A percentile compares a stretch with the other conserved stretches of the same genome.
Conservation (phyloP, 2,329 filamentous ascomycete genomes). For the Pestalotiopsis sp. region DNA sequence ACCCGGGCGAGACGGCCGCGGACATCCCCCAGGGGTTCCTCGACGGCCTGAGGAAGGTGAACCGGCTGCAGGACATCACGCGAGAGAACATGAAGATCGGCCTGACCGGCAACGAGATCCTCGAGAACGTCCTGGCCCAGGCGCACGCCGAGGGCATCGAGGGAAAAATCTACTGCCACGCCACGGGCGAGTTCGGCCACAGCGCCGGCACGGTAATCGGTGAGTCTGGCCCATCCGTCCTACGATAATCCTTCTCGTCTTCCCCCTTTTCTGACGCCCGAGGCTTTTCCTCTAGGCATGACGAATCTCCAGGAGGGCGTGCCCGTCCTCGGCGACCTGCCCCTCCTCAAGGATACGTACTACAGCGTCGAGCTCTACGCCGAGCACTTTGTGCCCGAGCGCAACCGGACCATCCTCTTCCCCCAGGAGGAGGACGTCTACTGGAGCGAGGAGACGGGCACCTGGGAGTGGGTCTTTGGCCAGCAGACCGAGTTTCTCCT, state of each 20-base stretch:
- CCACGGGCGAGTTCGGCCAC: conserved; percentile 53
- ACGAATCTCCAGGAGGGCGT: conserved; percentile 50
- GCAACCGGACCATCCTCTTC: conserved; percentile 44
- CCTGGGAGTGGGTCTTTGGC: conserved; percentile 50
- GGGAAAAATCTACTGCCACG: conserved; percentile 49
- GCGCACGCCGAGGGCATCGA: conserved; percentile 44
- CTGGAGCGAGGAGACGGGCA: conserved; percentile 37
- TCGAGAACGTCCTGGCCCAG: conserved; percentile 36
- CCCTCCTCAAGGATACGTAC: conserved; percentile 44
- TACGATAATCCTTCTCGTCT: neutral
- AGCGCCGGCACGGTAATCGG: conserved; percentile 48
- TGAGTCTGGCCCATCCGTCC: conserved; percentile 20
- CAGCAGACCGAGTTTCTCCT: conserved; percentile 46
- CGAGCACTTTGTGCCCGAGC: conserved; percentile 45
- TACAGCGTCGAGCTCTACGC: conserved; percentile 52
- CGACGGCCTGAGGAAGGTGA: conserved; percentile 44
- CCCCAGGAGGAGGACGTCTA: conserved; percentile 52
- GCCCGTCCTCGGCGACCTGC: conserved; percentile 45
- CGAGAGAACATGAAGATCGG: conserved; percentile 43
- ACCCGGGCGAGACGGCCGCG: conserved; percentile 38
- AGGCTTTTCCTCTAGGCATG: conserved; percentile 37
- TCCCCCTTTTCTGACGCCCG: neutral
- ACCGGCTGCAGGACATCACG: conserved; percentile 49
- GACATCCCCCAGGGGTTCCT: conserved; percentile 42
- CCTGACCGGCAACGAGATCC: conserved; percentile 43